Evolutionary conservation across 495 filamentous ascomycete species (phyloP).

Genomic region (Talaromyces wortmannii): DNA sequence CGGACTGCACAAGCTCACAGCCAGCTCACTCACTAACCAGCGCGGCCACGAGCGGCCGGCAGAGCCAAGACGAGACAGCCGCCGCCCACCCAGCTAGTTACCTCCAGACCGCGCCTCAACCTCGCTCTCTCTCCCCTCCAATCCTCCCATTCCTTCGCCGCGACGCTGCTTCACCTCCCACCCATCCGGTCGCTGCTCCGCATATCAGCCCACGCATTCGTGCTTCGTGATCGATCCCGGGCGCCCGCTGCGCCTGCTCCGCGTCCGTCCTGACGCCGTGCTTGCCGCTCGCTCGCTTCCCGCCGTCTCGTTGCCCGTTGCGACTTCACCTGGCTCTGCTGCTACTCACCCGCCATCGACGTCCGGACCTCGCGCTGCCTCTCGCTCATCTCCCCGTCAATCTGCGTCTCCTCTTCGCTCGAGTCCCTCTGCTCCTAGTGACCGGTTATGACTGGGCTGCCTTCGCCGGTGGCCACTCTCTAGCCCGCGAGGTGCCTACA

Average conservation of each 20-base stretch:
- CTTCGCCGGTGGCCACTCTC: conserved; percentile 36
- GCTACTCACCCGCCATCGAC: conserved; percentile 13
- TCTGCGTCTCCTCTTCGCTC: conserved; percentile 13
- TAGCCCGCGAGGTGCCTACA: conserved; percentile 40
- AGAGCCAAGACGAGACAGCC: no score
- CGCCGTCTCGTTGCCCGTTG: background rate
- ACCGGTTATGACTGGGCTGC: conserved; percentile 40
- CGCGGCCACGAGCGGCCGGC: no score
- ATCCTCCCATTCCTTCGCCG: background rate
- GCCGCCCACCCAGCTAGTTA: background rate
- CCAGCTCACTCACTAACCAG: no score
- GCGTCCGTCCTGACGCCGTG: conserved; percentile 1
- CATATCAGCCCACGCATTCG: background rate
- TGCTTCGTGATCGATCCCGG: background rate
- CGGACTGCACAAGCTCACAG: no score
- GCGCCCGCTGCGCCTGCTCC: background rate
- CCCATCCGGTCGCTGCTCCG: background rate
- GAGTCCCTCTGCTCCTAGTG: conserved; percentile 13
- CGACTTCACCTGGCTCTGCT: conserved; percentile 1
- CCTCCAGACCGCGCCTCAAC: background rate
- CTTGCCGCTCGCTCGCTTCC: background rate
- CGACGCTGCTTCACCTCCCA: background rate
- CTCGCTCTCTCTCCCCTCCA: background rate
- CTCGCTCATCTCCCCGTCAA: conserved; percentile 14
- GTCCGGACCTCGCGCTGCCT: conserved; percentile 10